These are phyloP conservation scores for Fabrea salina DNA, from an alignment of 169 alveolate genomes.

Conservation along the genomic window DNA sequence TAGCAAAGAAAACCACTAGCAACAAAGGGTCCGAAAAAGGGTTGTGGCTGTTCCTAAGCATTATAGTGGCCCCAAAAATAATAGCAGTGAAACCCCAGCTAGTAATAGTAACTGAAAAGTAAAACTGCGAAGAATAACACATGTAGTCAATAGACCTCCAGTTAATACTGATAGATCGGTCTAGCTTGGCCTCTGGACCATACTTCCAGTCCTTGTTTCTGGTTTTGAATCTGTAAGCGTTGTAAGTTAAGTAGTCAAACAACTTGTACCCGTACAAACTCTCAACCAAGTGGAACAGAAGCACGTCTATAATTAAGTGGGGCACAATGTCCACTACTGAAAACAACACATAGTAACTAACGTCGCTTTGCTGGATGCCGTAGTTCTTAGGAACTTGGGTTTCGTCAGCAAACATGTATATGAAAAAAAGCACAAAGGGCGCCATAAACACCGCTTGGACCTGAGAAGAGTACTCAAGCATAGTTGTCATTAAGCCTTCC, in stretches of 20 bases:
- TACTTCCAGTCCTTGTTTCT: slow-evolving; percentile 49
- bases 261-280: slow-evolving; percentile 55
- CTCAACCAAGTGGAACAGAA: slow-evolving; percentile 56
- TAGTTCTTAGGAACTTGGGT: slow-evolving; percentile 60
- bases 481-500: slow-evolving; percentile 55
- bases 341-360: slow-evolving; percentile 52
- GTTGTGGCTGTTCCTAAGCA: slow-evolving; percentile 50
- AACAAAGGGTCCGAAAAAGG: slow-evolving; percentile 58
- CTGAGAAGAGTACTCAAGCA: slow-evolving; percentile 43
- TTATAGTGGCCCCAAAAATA: slow-evolving; percentile 44
- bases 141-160: slow-evolving; percentile 62
- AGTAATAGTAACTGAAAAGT: slow-evolving; percentile 43
- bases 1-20: not conserved
- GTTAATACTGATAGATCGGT: slow-evolving; percentile 39
- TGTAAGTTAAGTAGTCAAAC: slow-evolving; percentile 61
- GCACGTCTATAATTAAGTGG: slow-evolving; percentile 48
- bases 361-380: slow-evolving; percentile 42
- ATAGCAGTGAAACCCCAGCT: slow-evolving; percentile 56
- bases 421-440: slow-evolving; percentile 43
- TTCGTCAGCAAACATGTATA: slow-evolving; percentile 57
- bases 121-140: slow-evolving; percentile 52
- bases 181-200: slow-evolving; percentile 18
- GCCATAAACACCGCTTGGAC: slow-evolving; percentile 46
- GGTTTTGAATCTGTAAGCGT: slow-evolving; percentile 45
- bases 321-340: slow-evolving; percentile 50